Percentiles rank a stretch among this genome's conserved stretches.
phyloP scores from a whole-genome alignment of 352 stramenopile genomes.

The Globisporangium recalcitrans region DNA sequence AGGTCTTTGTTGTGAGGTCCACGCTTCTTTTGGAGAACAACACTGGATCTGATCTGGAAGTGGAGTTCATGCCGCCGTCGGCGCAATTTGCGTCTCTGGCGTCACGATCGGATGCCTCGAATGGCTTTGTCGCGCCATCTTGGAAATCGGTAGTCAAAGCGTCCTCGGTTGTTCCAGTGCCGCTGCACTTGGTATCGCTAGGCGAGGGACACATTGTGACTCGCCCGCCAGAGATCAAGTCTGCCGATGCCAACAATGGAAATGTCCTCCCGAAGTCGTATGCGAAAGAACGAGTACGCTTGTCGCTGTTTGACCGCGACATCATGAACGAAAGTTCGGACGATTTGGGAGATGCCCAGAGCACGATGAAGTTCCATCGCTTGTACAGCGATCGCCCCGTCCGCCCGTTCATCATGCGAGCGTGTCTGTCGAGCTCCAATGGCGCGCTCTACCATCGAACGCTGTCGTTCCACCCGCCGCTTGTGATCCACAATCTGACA shows the following conservation, averaged over 20 bases:
- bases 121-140: constrained; percentile 43
- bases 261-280: constrained; percentile 53
- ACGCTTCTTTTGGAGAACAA: constrained; percentile 81
- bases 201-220: constrained; percentile 73
- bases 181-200: constrained; percentile 65
- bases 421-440: constrained; percentile 47
- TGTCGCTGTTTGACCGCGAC: constrained; percentile 61
- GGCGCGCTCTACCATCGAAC: constrained; percentile 65
- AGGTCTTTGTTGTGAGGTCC: constrained; percentile 83
- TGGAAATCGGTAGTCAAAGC: constrained; percentile 66
- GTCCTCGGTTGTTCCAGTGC: constrained; percentile 58
- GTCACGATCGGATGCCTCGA: constrained; percentile 23
- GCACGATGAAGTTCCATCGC: constrained; percentile 74
- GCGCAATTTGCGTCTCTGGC: constrained; percentile 31
- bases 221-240: constrained; percentile 57
- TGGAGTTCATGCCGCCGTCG: constrained; percentile 74
- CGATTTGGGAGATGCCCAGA: constrained; percentile 28
- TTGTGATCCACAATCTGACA: constrained; percentile 80
- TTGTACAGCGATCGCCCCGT: constrained; percentile 72
- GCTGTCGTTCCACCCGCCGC: constrained; percentile 67
- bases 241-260: constrained; percentile 14
- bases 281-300: constrained; percentile 63
- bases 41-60: constrained; percentile 73
- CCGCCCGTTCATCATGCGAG: constrained; percentile 76
- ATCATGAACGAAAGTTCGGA: constrained; percentile 17